phyloP scores from a whole-genome alignment of 2,329 filamentous ascomycete genomes.

The Monosporascus sp. region DNA sequence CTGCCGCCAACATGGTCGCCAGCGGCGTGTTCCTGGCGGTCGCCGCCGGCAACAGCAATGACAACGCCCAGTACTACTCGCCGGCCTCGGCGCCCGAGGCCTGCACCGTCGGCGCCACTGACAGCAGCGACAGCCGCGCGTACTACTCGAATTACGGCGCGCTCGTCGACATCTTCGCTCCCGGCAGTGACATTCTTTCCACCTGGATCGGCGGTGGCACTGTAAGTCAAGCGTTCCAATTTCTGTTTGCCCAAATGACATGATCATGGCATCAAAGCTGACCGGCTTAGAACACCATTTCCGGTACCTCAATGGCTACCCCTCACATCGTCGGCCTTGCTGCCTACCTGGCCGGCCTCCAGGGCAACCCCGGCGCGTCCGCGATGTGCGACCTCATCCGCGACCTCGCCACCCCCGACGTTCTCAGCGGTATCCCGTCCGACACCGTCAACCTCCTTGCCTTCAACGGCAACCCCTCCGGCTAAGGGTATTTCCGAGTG shows the following conservation, averaged over 20 bases:
- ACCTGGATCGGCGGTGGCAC: slow-evolving; percentile 32
- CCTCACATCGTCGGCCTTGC: slow-evolving; percentile 57
- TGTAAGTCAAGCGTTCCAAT: slow-evolving; percentile 9
- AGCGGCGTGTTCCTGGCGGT: slow-evolving; percentile 47
- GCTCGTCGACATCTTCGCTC: slow-evolving; percentile 38
- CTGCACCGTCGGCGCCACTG: slow-evolving; percentile 47
- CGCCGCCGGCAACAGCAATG: slow-evolving; percentile 49
- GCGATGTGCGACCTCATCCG: slow-evolving; percentile 38
- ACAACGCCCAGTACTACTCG: slow-evolving; percentile 35
- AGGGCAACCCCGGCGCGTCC: slow-evolving; percentile 33
- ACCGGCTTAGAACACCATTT: slow-evolving; percentile 39
- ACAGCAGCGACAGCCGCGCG: slow-evolving; percentile 31
- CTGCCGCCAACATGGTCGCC: slow-evolving; percentile 39
- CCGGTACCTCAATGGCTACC: slow-evolving; percentile 58
- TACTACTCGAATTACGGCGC: slow-evolving; percentile 46
- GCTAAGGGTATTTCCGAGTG: slow-evolving; percentile 1
- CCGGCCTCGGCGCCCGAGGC: slow-evolving; percentile 43
- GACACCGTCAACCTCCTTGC: slow-evolving; percentile 30
- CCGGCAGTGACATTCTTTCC: slow-evolving; percentile 35
- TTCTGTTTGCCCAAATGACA: background rate
- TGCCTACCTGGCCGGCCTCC: slow-evolving; percentile 46
- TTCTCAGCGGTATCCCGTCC: slow-evolving; percentile 29
- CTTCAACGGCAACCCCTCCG: slow-evolving; percentile 24
- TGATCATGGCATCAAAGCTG: slow-evolving; percentile 4
- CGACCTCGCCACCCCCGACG: slow-evolving; percentile 32